Conservation (phyloP, 2,329 filamentous ascomycete species). For the Ceratocystis destructans region DNA sequence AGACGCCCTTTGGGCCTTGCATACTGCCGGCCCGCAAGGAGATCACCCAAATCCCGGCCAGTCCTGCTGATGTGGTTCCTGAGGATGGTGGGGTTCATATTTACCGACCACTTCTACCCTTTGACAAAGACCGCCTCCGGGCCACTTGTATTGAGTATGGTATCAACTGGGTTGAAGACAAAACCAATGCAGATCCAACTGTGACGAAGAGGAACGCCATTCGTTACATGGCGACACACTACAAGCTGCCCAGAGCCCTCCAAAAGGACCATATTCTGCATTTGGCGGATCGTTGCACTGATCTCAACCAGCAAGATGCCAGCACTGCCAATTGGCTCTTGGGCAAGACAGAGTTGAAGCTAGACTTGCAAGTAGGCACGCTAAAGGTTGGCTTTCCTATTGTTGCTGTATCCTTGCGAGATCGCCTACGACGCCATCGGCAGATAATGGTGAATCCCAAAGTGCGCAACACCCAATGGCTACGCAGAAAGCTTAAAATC, state of each 20-base stretch:
- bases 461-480: background rate
- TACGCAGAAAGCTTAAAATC: background rate
- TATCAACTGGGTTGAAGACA: slow-evolving; percentile 69
- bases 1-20: background rate
- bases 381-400: background rate
- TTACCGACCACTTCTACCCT: slow-evolving; percentile 55
- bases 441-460: background rate
- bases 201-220: slow-evolving; percentile 72
- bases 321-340: slow-evolving; percentile 39
- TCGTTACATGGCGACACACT: slow-evolving; percentile 40
- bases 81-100: slow-evolving; percentile 54
- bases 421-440: background rate
- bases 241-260: slow-evolving; percentile 55
- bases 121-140: slow-evolving; percentile 59
- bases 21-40: background rate
- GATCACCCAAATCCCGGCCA: background rate
- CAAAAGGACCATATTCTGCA: slow-evolving; percentile 49
- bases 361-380: slow-evolving; percentile 3
- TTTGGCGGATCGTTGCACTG: slow-evolving; percentile 41
- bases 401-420: background rate
- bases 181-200: slow-evolving; percentile 64
- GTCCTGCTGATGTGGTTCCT: slow-evolving; percentile 24
- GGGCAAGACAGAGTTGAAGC: background rate
- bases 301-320: slow-evolving; percentile 33
- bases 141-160: slow-evolving; percentile 57